Evolutionary conservation across 805 yeast species (phyloP), one percentile per base, ranked within the genome.

Genomic region (Schwanniomyces vanrijiae): DNA sequence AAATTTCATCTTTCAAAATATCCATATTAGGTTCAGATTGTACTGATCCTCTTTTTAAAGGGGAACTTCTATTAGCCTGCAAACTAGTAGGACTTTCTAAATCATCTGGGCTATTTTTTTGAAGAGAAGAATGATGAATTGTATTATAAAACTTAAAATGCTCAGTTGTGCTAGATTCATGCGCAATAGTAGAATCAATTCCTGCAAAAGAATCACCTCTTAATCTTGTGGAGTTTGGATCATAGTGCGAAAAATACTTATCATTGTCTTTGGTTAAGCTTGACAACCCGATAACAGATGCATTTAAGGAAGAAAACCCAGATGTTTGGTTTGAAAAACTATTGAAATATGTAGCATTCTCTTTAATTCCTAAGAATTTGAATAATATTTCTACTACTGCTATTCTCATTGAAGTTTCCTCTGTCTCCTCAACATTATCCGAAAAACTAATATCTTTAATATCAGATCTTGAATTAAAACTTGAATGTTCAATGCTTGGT

Each of bases 341-440:
- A 56, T 53, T 6, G 61, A 61, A 1, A 71, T 48, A 66, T 66
- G 35, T 34, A 8, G 46, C 14, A 24, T 75, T 77, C 38, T 68
- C 73, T 16, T 61, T 60, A 9, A 90, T 74, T 0, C 96, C 96
- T 28, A 90, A 68, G 26, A 81, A 68, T 43, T 75, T 75, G 59
- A 90, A 84, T 37, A 90, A 77, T 21, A 83, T 84, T 54, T 88
- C 96, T 4, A 84, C 77, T 1, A 90, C 63, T 0, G 92, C 88
- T 18, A 76, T 69, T 45, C 86, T 69, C 21, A 86, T 63, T 0
- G 86, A 75, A 0, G 81, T 72, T 41, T 86, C 92, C 55, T 87
- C 90, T 0, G 86, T 81, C 53, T 85, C 92, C 49, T 85, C 89
- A 26, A 62, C 52, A 33, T 81, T 84, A 25, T 76, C 81, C 4